Evolutionary conservation across 768 basidiomycete species (phyloP).

Genomic region (Kwoniella dendrophila): DNA sequence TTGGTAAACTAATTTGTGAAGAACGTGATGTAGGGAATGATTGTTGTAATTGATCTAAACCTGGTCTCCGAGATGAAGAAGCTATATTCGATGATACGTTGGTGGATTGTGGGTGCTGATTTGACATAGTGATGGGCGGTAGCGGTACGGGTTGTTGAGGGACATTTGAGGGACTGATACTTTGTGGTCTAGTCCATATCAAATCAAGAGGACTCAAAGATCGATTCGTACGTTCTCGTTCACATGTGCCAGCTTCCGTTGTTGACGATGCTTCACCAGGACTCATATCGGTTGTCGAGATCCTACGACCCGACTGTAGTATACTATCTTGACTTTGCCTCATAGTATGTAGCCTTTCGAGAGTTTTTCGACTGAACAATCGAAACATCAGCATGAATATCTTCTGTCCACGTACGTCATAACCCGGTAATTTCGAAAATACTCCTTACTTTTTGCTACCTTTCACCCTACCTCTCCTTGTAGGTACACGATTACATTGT

Average conservation of each 20-base stretch:
- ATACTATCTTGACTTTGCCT: not conserved
- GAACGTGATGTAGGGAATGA: not conserved
- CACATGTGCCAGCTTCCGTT: not conserved
- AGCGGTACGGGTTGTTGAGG: not conserved
- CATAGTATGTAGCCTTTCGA: slow-evolving; percentile 2
- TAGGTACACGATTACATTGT: slow-evolving; percentile 1
- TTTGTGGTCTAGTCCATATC: not conserved
- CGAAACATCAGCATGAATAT: too few relatives aligned
- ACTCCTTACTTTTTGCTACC: slow-evolving; percentile 23
- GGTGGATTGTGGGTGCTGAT: too few relatives aligned
- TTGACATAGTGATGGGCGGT: too few relatives aligned
- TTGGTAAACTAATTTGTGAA: slow-evolving; percentile 1
- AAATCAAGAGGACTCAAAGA: slow-evolving; percentile 5
- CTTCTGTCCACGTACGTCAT: too few relatives aligned
- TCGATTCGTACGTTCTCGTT: not conserved
- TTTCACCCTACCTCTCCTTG: slow-evolving; percentile 10
- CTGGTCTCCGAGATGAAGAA: slow-evolving; percentile 1
- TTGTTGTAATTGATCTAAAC: not conserved
- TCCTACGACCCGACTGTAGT: not conserved
- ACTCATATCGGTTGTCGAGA: not conserved
- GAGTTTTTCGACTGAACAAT: slow-evolving; percentile 18
- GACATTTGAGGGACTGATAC: not conserved
- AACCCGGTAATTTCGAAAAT: too few relatives aligned
- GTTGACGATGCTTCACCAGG: not conserved
- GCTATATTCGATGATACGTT: not conserved